phyloP scores from a whole-genome alignment of 495 filamentous ascomycete genomes.

The Podospora pseudoanserina region DNA sequence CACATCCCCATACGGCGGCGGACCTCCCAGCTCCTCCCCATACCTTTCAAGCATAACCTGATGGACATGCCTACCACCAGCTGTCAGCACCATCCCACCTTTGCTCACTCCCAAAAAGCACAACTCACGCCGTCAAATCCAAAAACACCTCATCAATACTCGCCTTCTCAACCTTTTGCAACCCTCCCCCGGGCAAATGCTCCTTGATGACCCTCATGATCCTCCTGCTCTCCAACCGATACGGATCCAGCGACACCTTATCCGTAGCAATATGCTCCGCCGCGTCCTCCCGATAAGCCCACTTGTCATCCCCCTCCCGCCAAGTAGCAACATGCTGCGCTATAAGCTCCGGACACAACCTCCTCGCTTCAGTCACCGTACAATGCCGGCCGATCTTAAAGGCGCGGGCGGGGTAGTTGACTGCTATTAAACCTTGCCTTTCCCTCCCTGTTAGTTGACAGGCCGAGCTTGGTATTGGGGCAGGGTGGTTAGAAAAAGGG shows the following conservation, averaged over 20 bases:
- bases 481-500: background rate
- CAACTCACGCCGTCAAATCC: conserved; percentile 63
- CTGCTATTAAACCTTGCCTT: conserved; percentile 78
- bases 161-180: conserved; percentile 84
- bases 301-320: conserved; percentile 82
- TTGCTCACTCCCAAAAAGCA: too few relatives aligned
- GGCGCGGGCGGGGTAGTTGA: conserved; percentile 87
- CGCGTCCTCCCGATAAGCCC: conserved; percentile 86
- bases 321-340: conserved; percentile 94
- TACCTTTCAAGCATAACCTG: conserved; percentile 71
- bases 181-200: conserved; percentile 50
- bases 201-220: conserved; percentile 83
- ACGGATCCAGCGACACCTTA: conserved; percentile 92
- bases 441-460: background rate
- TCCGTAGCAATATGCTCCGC: conserved; percentile 71
- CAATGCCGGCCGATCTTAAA: conserved; percentile 76
- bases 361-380: conserved; percentile 76
- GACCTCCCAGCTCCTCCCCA: conserved; percentile 59
- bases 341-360: conserved; percentile 78
- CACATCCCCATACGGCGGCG: conserved; percentile 66
- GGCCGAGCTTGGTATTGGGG: too few relatives aligned
- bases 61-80: conserved; percentile 55
- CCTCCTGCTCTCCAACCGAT: conserved; percentile 76
- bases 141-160: conserved; percentile 89
- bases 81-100: too few relatives aligned